Percentiles rank a stretch among this genome's conserved stretches.
phyloP scores from a whole-genome alignment of 495 filamentous ascomycete genomes.

The Cercophora scortea region DNA sequence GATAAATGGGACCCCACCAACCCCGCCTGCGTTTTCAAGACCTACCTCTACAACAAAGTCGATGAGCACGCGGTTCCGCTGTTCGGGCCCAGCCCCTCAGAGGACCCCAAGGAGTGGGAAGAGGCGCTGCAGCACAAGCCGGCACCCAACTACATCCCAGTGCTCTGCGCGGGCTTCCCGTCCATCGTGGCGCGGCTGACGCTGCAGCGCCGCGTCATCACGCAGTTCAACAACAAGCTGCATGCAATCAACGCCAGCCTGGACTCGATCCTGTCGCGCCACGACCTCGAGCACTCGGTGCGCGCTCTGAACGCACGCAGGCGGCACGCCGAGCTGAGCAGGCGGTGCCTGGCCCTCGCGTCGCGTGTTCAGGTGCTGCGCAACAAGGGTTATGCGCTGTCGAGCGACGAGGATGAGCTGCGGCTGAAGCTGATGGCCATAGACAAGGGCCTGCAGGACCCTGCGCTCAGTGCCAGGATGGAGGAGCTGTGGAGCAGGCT shows the following conservation, averaged over 20 bases:
- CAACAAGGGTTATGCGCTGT: constrained; percentile 87
- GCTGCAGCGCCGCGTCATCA: constrained; percentile 65
- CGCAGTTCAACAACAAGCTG: constrained; percentile 66
- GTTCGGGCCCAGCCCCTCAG: constrained; percentile 66
- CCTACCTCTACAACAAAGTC: constrained; percentile 93
- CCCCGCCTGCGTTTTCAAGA: constrained; percentile 69
- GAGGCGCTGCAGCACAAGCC: constrained; percentile 83
- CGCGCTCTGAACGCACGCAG: constrained; percentile 72
- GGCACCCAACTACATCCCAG: constrained; percentile 66
- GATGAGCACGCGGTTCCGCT: constrained; percentile 70
- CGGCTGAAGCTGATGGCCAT: constrained; percentile 73
- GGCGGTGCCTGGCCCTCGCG: constrained; percentile 75
- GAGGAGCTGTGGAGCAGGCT: constrained; percentile 98
- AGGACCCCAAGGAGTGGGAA: constrained; percentile 85
- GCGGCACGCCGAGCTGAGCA: constrained; percentile 70
- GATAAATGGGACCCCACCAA: constrained; percentile 76
- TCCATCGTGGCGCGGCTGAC: constrained; percentile 67
- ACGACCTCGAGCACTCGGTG: constrained; percentile 74
- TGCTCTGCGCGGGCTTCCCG: constrained; percentile 47
- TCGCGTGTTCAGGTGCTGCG: constrained; percentile 87
- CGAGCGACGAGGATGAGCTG: constrained; percentile 82
- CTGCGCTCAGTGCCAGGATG: constrained; percentile 67
- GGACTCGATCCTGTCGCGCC: constrained; percentile 66
- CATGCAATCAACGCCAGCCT: constrained; percentile 87
- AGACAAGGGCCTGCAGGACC: constrained; percentile 72